These are phyloP conservation scores for Lepraria neglecta DNA, from an alignment of 495 filamentous ascomycete species.

Conservation along the genomic window DNA sequence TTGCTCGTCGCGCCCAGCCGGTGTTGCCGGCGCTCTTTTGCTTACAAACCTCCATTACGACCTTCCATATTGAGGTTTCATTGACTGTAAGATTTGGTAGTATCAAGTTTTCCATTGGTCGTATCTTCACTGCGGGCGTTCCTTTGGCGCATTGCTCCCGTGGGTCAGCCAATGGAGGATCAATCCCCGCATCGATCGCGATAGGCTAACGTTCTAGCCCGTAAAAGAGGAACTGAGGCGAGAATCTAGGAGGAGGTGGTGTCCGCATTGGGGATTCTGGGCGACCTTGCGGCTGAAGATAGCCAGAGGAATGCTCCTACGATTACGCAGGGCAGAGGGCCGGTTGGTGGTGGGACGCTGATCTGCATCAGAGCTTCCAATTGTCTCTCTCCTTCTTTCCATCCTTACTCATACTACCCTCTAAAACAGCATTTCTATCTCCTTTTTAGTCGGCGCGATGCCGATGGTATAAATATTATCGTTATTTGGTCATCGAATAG, in stretches of 20 bases:
- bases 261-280: background rate
- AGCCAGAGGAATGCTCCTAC: background rate
- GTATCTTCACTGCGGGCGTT: background rate
- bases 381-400: background rate
- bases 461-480: background rate
- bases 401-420: background rate
- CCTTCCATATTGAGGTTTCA: no score
- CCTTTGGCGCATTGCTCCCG: background rate
- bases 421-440: background rate
- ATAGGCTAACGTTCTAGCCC: background rate
- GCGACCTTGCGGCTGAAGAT: slow-evolving; percentile 9
- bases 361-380: background rate
- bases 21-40: no score
- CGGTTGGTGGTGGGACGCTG: no score
- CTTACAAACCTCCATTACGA: no score
- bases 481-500: no score
- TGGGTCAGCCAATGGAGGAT: background rate
- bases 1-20: no score
- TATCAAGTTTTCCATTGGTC: no score
- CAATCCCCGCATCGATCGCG: background rate
- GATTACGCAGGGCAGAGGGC: no score
- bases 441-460: background rate
- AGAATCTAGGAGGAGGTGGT: no score
- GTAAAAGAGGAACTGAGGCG: no score
- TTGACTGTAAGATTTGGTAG: no score